Evolutionary conservation across 2,329 filamentous ascomycete genomes (phyloP).

Genomic region (Beauveria asiatica): DNA sequence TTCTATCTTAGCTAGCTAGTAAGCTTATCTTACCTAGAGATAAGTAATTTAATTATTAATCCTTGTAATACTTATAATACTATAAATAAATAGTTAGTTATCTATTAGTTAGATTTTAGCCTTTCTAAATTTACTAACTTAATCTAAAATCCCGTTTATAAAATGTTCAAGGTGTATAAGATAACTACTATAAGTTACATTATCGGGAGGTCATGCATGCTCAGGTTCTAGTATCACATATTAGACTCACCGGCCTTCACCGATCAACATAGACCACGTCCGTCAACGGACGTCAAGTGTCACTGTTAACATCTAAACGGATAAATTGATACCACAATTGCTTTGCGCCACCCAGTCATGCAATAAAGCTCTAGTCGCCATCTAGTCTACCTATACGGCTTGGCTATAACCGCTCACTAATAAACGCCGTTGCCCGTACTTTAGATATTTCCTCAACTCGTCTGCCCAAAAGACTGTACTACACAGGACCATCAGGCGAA

Average conservation of each 20-base stretch:
- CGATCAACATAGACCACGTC: neutral
- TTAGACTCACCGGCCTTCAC: neutral
- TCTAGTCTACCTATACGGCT: constrained; percentile 40
- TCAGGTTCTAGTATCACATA: too few relatives aligned
- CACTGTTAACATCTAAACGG: neutral
- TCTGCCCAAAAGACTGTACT: constrained; percentile 95
- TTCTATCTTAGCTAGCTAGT: too few relatives aligned
- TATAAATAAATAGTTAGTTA: too few relatives aligned
- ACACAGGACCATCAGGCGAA: constrained; percentile 64
- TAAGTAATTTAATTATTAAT: too few relatives aligned
- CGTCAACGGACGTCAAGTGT: neutral
- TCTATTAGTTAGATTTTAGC: too few relatives aligned
- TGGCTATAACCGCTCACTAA: constrained; percentile 56
- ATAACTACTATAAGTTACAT: too few relatives aligned
- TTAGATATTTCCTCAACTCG: constrained; percentile 76
- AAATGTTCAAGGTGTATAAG: too few relatives aligned
- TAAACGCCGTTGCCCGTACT: constrained; percentile 48
- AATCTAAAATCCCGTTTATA: too few relatives aligned
- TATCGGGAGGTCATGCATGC: too few relatives aligned
- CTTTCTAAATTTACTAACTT: too few relatives aligned
- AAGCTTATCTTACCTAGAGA: too few relatives aligned
- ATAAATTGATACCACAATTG: neutral
- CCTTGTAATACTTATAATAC: neutral
- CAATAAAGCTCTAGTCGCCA: neutral
- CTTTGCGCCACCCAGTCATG: constrained; percentile 3